Evolutionary conservation across 768 basidiomycete genomes (phyloP).

Genomic region (Daedaleopsis nitida): DNA sequence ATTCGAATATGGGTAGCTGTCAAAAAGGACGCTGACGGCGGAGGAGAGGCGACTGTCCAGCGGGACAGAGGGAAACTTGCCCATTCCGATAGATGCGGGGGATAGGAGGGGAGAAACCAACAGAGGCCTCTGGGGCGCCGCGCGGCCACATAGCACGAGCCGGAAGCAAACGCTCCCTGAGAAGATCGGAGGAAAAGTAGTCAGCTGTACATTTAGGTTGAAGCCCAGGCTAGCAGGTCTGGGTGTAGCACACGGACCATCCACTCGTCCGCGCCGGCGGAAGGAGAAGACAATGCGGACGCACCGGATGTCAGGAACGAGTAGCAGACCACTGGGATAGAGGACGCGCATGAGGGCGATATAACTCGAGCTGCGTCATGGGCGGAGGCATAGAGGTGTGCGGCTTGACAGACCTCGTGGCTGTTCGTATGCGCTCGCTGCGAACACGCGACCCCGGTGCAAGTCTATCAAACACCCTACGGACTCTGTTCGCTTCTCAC

Average conservation of each 20-base stretch:
- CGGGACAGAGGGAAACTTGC: not conserved
- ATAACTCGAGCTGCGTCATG: not conserved
- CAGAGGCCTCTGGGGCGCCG: not conserved
- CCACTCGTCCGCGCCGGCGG: constrained; percentile 1
- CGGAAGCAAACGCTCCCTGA: constrained; percentile 14
- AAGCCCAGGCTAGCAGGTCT: constrained; percentile 16
- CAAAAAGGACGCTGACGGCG: not conserved
- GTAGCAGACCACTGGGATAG: not conserved
- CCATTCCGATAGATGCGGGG: not conserved
- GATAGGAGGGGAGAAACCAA: not conserved
- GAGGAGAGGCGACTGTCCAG: not conserved
- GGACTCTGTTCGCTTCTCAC: constrained; percentile 14
- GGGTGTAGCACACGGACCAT: not conserved
- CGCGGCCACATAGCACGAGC: not conserved
- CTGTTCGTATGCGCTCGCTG: not conserved
- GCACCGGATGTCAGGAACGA: not conserved
- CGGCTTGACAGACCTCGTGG: constrained; percentile 10
- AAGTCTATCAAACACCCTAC: constrained; percentile 15
- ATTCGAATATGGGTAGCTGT: not conserved
- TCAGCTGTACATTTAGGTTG: constrained; percentile 21
- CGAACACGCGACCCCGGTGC: constrained; percentile 14
- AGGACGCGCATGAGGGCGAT: not conserved
- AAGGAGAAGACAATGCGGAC: not conserved
- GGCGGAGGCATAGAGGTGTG: not conserved
- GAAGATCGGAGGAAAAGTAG: constrained; percentile 8